These are phyloP conservation scores for Astrocystis sublimbata DNA, from an alignment of 495 filamentous ascomycete species.

Conservation along the genomic window DNA sequence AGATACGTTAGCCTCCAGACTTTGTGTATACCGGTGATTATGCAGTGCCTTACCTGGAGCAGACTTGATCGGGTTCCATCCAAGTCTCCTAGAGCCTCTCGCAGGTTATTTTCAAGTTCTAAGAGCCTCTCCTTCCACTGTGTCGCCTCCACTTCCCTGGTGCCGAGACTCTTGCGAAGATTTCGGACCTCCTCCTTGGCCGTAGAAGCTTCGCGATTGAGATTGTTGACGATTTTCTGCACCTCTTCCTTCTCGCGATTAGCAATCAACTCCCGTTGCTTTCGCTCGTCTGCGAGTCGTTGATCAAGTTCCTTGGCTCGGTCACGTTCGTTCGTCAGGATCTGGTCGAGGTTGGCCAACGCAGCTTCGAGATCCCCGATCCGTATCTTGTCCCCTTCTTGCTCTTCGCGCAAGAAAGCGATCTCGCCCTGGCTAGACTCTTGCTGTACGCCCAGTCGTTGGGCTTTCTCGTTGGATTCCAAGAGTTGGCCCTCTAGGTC, in stretches of 20 bases:
- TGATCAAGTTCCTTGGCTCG: conserved; percentile 76
- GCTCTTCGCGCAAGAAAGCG: conserved; percentile 92
- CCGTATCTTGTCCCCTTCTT: conserved; percentile 96
- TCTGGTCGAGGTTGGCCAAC: conserved; percentile 70
- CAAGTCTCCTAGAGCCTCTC: conserved; percentile 77
- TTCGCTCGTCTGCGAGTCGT: conserved; percentile 72
- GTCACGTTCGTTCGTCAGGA: conserved; percentile 77
- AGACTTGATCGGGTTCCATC: conserved; percentile 85
- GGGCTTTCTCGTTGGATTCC: conserved; percentile 80
- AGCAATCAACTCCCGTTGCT: conserved; percentile 83
- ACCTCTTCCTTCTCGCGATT: conserved; percentile 84
- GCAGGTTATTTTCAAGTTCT: conserved; percentile 84
- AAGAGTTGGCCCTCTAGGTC: conserved; percentile 71
- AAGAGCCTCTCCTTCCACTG: conserved; percentile 86
- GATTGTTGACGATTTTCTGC: conserved; percentile 71
- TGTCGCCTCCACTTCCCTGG: conserved; percentile 81
- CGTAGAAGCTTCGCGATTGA: conserved; percentile 75
- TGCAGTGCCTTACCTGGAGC: conserved; percentile 58
- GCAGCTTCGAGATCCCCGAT: conserved; percentile 88
- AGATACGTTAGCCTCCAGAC: conserved; percentile 33
- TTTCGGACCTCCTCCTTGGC: conserved; percentile 85
- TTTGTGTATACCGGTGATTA: conserved; percentile 4
- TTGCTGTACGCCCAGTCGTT: conserved; percentile 82
- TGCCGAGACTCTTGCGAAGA: conserved; percentile 76
- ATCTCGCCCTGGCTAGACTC: conserved; percentile 93